phyloP scores from a whole-genome alignment of 2,329 filamentous ascomycete species.

The Kalmusia sp. region DNA sequence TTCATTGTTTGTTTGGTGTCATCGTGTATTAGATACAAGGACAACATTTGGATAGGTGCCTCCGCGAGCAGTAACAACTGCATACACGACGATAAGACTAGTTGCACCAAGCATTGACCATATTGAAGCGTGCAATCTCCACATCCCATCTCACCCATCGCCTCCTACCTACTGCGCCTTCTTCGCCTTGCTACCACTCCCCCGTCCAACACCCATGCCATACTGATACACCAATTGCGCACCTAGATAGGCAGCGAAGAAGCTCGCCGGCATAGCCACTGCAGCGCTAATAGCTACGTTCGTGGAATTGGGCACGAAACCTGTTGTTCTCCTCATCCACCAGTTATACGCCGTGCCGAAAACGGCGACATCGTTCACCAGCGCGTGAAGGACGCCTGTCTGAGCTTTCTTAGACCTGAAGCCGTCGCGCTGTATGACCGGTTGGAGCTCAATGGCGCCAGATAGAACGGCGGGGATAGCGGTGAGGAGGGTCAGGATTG shows the following conservation, averaged over 20 bases:
- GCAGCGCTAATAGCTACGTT: conserved; percentile 48
- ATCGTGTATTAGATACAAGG: too few relatives aligned
- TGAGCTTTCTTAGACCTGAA: conserved; percentile 52
- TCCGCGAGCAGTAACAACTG: too few relatives aligned
- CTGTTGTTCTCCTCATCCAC: conserved; percentile 47
- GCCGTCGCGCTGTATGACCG: conserved; percentile 52
- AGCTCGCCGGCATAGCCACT: conserved; percentile 41
- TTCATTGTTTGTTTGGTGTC: too few relatives aligned
- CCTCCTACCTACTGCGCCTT: conserved; percentile 25
- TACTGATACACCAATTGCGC: conserved; percentile 54
- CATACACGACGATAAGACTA: too few relatives aligned
- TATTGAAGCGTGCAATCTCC: neutral
- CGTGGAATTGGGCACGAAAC: conserved; percentile 44
- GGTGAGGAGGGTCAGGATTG: conserved; percentile 47
- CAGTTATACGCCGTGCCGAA: conserved; percentile 51
- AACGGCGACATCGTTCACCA: conserved; percentile 52
- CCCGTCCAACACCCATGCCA: conserved; percentile 51
- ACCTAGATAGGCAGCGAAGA: conserved; percentile 53
- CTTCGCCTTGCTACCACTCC: conserved; percentile 33
- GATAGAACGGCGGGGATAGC: conserved; percentile 41
- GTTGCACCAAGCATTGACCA: neutral
- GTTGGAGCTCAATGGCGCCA: conserved; percentile 47
- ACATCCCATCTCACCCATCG: neutral
- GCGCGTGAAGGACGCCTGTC: conserved; percentile 50
- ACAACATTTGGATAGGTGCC: too few relatives aligned